Evolutionary conservation across 108 stramenopile species (phyloP).

Genomic region (Aurantiochytrium sp.): DNA sequence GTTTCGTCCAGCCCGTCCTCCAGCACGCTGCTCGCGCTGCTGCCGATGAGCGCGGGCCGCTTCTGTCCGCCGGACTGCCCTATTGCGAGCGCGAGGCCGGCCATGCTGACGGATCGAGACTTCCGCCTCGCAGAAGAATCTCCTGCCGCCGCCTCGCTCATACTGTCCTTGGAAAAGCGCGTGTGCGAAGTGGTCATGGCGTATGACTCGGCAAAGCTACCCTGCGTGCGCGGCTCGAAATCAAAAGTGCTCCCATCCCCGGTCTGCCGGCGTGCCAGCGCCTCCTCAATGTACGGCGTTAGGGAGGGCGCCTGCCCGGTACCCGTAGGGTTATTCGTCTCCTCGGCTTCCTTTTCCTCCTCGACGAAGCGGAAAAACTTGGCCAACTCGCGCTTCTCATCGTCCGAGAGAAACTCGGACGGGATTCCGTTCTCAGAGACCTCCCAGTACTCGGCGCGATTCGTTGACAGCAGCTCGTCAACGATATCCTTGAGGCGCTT

Average conservation of each 20-base stretch:
- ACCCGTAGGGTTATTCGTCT: not conserved
- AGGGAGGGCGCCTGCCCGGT: not conserved
- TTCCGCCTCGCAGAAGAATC: too few species aligned
- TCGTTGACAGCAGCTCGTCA: not conserved
- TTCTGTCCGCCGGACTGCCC: too few species aligned
- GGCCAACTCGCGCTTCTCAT: not conserved
- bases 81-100: too few species aligned
- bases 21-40: too few species aligned
- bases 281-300: not conserved
- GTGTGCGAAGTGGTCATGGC: too few species aligned
- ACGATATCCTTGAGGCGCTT: not conserved
- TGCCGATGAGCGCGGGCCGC: too few species aligned
- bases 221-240: too few species aligned
- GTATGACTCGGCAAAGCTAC: too few species aligned
- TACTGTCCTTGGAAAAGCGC: too few species aligned
- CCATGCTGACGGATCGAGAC: too few species aligned
- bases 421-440: not conserved
- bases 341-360: not conserved
- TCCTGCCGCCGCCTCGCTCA: too few species aligned
- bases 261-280: not conserved
- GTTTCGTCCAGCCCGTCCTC: not conserved
- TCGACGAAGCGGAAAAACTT: not conserved
- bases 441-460: slow-evolving; percentile 16
- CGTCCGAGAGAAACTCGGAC: not conserved
- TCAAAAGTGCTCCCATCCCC: too few species aligned